Conservation (phyloP, 257 asterid genomes). For the Gynochthodes officinalis region DNA sequence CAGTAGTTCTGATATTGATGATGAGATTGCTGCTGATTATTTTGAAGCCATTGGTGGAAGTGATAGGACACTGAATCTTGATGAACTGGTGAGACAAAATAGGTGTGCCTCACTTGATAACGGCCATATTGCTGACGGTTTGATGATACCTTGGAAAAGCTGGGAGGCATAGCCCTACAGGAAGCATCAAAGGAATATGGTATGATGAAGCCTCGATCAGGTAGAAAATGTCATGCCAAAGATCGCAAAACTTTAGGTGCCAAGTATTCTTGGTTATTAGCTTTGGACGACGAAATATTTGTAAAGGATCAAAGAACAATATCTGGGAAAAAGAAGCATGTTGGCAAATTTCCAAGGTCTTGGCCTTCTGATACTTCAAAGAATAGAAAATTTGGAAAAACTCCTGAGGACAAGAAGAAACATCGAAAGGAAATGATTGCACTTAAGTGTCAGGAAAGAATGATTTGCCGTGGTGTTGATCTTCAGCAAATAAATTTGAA, state of each 20-base stretch:
- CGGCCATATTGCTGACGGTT: slow-evolving; percentile 30
- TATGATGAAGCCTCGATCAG: slow-evolving; percentile 36
- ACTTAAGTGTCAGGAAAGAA: slow-evolving; percentile 74
- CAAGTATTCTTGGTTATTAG: slow-evolving; percentile 32
- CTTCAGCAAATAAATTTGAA: slow-evolving; percentile 75
- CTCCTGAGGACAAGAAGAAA: slow-evolving; percentile 92
- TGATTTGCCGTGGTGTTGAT: slow-evolving; percentile 83
- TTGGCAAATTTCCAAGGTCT: slow-evolving; percentile 48
- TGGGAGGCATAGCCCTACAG: slow-evolving; percentile 78
- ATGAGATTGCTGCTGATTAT: slow-evolving; percentile 86
- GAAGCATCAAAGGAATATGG: slow-evolving; percentile 83
- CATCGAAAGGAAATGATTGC: slow-evolving; percentile 80
- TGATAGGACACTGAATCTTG: slow-evolving; percentile 43
- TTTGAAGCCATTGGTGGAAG: slow-evolving; percentile 73
- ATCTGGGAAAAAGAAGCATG: slow-evolving; percentile 75
- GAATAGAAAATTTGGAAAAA: slow-evolving; percentile 47
- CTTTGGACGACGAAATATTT: slow-evolving; percentile 55
- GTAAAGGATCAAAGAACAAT: slow-evolving; percentile 69
- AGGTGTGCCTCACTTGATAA: slow-evolving; percentile 35
- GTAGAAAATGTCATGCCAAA: slow-evolving; percentile 34
- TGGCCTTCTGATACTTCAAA: slow-evolving; percentile 66
- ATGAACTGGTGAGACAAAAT: slow-evolving; percentile 45
- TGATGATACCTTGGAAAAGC: slow-evolving; percentile 50
- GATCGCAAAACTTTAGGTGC: slow-evolving; percentile 29
- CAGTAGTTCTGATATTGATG: slow-evolving; percentile 79